phyloP scores from a whole-genome alignment of 2,329 filamentous ascomycete species.

The Dothideomycetidae sp. region DNA sequence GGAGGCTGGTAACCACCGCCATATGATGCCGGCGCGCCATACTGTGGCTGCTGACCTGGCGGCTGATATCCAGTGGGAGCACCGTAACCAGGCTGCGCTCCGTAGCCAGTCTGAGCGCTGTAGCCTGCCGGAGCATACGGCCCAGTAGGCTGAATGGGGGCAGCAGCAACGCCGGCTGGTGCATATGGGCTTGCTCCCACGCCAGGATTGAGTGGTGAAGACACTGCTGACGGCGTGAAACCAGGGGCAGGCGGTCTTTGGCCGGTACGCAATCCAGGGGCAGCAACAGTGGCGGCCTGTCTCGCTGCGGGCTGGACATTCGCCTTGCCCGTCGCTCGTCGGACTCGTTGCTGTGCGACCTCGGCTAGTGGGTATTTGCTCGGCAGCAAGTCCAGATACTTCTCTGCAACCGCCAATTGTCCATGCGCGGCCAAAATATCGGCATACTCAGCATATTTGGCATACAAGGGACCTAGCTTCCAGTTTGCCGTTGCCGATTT shows the following conservation, averaged over 20 bases:
- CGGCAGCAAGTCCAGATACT: conserved; percentile 80
- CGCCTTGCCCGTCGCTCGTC: conserved; percentile 60
- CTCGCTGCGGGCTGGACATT: conserved; percentile 28
- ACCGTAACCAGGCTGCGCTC: conserved; percentile 7
- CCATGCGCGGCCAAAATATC: conserved; percentile 88
- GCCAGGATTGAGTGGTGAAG: conserved; percentile 12
- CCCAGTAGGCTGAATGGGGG: conserved; percentile 16
- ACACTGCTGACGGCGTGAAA: conserved; percentile 21
- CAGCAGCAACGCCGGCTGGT: conserved; percentile 16
- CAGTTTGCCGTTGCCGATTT: conserved; percentile 58
- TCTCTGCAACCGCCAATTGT: conserved; percentile 71
- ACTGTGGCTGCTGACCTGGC: conserved; percentile 21
- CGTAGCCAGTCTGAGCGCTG: conserved; percentile 36
- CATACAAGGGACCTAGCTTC: conserved; percentile 79
- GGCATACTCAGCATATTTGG: conserved; percentile 93
- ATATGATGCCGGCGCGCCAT: conserved; percentile 21
- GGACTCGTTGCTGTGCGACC: conserved; percentile 70
- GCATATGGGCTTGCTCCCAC: conserved; percentile 29
- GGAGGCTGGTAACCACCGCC: conserved; percentile 29
- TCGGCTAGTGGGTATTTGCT: conserved; percentile 73
- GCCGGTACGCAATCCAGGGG: conserved; percentile 15
- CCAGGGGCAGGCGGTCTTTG: conserved; percentile 25
- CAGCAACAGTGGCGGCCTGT: conserved; percentile 25
- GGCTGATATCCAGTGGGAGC: conserved; percentile 26
- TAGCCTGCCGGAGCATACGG: conserved; percentile 28